Evolutionary conservation across 306 rosid species (phyloP).

Genomic region (Trifolium dubium): DNA sequence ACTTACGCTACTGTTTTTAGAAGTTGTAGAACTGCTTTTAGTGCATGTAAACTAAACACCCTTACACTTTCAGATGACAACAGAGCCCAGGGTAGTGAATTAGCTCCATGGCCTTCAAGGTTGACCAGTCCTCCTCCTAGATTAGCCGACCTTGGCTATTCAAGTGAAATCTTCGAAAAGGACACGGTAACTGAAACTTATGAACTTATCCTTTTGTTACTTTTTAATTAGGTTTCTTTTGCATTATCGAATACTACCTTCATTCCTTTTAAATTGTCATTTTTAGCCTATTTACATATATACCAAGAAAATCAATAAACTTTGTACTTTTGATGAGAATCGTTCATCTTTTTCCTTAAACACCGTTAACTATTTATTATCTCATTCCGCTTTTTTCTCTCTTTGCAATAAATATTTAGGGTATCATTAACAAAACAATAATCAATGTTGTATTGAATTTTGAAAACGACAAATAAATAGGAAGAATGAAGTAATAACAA

Average conservation of each 20-base stretch:
- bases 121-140: conserved; percentile 90
- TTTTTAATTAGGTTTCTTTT: conserved; percentile 10
- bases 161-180: conserved; percentile 76
- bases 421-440: not conserved
- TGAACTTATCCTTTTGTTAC: conserved; percentile 28
- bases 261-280: not conserved
- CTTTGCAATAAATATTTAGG: not conserved
- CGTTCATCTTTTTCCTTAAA: not conserved
- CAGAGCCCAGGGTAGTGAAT: conserved; percentile 75
- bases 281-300: no score
- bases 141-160: conserved; percentile 84
- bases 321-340: not conserved
- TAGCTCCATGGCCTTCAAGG: conserved; percentile 94
- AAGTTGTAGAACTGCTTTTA: conserved; percentile 15
- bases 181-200: conserved; percentile 66
- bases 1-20: conserved; percentile 20
- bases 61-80: conserved; percentile 90
- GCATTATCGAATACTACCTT: not conserved
- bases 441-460: not conserved
- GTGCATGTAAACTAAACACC: conserved; percentile 23
- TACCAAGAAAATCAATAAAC: not conserved
- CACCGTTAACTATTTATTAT: not conserved
- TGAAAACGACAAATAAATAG: not conserved
- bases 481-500: not conserved
- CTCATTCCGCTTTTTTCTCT: not conserved